Evolutionary conservation across 139 green algal genomes (phyloP), one percentile per base, ranked within the genome.

Genomic region (Closterium sp.): DNA sequence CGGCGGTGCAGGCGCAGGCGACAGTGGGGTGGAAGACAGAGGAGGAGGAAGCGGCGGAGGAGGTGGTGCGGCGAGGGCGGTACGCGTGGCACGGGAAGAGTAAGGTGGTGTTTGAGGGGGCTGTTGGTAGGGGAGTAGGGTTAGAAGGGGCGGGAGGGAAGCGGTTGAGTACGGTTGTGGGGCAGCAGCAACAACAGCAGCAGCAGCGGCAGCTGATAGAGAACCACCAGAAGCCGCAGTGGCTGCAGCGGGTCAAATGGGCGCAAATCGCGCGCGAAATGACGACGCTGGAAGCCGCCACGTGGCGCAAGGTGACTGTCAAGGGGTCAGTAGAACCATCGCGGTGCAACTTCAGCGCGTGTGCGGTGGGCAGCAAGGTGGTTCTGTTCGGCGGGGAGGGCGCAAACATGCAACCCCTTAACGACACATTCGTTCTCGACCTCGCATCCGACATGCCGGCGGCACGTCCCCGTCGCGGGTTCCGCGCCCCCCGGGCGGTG

Each of bases 331-430:
- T 95, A 79, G 87, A 94, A 27, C 92, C 92, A 1, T 87, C 90
- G 27, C 87, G 93, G 42, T 94, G 85, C 93, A 95, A 95, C 86
- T 95, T 95, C 79, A 94, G 92, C 50, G 91, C 91, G 84, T 95
- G 93, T 73, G 91, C 93, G 0, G 93, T 95, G 22, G 93, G 93
- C 21, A 93, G 90, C 28, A 91, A 91, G 84, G 73, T 95, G 13
- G 42, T 95, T 5, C 85, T 95, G 84, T 95, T 95, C 85, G 93
- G 93, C 31, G 93, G 93, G 29, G 93, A 94, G n/a, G 92, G 92
- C 50, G 79, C 70, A 10, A 89, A 92, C 86, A 88, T 86, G 87
- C 87, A 92, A 24, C 86, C 93, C 9, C 86, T 95, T n/a, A 94
- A 92, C 89, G 93, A 95, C 86, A 92, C 91, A 10, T 95, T 94